phyloP scores from a whole-genome alignment of 192 early-diverging fungal genomes.

The Funneliformis geosporum region DNA sequence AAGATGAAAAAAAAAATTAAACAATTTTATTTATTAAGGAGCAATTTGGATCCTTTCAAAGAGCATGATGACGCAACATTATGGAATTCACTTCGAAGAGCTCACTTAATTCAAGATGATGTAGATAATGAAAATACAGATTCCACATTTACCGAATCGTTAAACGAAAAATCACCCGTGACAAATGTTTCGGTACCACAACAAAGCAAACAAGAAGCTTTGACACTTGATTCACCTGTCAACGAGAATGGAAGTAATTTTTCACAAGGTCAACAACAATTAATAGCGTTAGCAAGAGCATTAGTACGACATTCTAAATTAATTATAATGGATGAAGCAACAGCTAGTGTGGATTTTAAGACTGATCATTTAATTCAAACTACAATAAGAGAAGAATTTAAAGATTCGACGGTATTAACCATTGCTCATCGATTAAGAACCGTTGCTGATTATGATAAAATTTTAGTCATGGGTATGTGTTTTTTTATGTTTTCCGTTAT shows the following conservation, averaged over 20 bases:
- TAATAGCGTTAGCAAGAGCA: slow-evolving; percentile 72
- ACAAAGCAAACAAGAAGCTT: slow-evolving; percentile 21
- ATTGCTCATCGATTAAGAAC: slow-evolving; percentile 87
- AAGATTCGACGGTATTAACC: slow-evolving; percentile 69
- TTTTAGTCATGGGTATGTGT: slow-evolving; percentile 52
- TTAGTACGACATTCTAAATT: slow-evolving; percentile 61
- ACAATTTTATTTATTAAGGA: slow-evolving; percentile 34
- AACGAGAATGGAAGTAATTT: slow-evolving; percentile 77
- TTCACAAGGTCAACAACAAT: slow-evolving; percentile 72
- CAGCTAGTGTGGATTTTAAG: slow-evolving; percentile 83
- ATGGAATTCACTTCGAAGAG: slow-evolving; percentile 75
- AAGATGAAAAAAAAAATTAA: neutral
- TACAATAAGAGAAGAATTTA: slow-evolving; percentile 78
- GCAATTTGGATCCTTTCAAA: slow-evolving; percentile 86
- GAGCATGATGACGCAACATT: slow-evolving; percentile 74
- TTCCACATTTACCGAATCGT: neutral
- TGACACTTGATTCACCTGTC: slow-evolving; percentile 66
- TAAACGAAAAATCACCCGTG: neutral
- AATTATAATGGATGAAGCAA: slow-evolving; percentile 88
- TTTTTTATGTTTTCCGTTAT: neutral
- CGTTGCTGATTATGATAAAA: slow-evolving; percentile 69
- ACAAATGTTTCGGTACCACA: slow-evolving; percentile 32
- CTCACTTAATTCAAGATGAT: slow-evolving; percentile 60
- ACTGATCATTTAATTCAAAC: slow-evolving; percentile 82
- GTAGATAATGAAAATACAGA: slow-evolving; percentile 24